Evolutionary conservation across 441 rosid genomes (phyloP), one percentile per base, ranked within the genome.

Genomic region (Capsella rubella): DNA sequence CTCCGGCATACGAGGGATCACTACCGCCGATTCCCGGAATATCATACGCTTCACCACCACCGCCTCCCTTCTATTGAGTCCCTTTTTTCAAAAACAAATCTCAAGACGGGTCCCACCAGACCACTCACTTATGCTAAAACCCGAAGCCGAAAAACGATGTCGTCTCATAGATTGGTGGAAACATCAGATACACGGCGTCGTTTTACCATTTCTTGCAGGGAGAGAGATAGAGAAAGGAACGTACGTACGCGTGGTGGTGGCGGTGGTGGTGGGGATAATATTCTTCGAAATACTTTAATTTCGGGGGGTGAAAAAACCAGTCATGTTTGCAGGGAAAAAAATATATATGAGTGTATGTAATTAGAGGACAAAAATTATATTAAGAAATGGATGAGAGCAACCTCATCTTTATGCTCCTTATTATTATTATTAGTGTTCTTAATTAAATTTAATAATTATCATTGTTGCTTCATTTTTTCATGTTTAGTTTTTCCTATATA

Each of bases 11-110:
- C 35, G 89, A 86, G 69, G 96, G 96, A 70, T 96, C 97, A 72
- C 81, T 93, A 83, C 98, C 98, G 11, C 97, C 98, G 21, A 76
- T 93, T 34, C 72, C 76, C 28, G 98, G 97, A 75, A 73, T 93
- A 8, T 81, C 98, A 70, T 93, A 93, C 73, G 95, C 97, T 57
- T 93, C 98, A 14, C 97, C 97, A 59, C 98, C 98, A 8, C 98
- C 97, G 37, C 98, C 98, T 32, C 96, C 96, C 67, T 89, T 81
- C 80, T 93, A 93, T 81, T 93, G 87, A 93, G 89, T 90, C 83
- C 82, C 5, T 5, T 31, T 88, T 46, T 82, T 84, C 80, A 81
- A 80, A 83, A 56, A 72, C 74, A 21, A 21, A 54, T 76, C 81
- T 80, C 84, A 49, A 28, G 8, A 27, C 6, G 50, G 73, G 83